phyloP scores from a whole-genome alignment of 768 basidiomycete genomes.

The Strobilomyces dryophilus region DNA sequence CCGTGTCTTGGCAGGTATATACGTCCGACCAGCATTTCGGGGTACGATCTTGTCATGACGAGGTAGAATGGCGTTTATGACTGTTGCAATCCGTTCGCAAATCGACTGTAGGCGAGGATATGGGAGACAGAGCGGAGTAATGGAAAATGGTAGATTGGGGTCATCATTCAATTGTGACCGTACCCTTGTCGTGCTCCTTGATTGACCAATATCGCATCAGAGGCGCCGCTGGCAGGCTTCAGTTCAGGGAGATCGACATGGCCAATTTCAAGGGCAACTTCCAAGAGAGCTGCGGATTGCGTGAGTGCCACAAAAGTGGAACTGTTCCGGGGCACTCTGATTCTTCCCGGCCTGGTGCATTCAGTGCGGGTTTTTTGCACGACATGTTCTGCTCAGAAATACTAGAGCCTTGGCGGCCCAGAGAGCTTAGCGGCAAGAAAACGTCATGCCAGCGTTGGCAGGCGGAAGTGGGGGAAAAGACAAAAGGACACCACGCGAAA shows the following conservation, averaged over 20 bases:
- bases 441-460: too few relatives aligned
- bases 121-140: conserved; percentile 95
- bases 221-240: conserved; percentile 69
- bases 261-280: conserved; percentile 96
- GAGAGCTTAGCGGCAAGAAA: too few relatives aligned
- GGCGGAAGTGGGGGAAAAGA: too few relatives aligned
- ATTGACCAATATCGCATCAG: conserved; percentile 34
- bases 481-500: too few relatives aligned
- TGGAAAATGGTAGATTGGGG: conserved; percentile 78
- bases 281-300: conserved; percentile 81
- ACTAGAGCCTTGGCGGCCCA: too few relatives aligned
- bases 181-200: conserved; percentile 9
- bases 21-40: conserved; percentile 97
- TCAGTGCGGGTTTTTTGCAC: too few relatives aligned
- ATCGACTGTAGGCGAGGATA: conserved; percentile 61
- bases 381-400: too few relatives aligned
- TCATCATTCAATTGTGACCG: conserved; percentile 77
- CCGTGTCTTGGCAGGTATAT: conserved; percentile 75
- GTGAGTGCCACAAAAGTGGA: conserved; percentile 51
- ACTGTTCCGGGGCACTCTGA: too few relatives aligned
- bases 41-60: conserved; percentile 84
- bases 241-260: conserved; percentile 85
- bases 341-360: too few relatives aligned
- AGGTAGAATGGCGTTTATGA: conserved; percentile 37
- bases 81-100: neutral